Evolutionary conservation across 2,329 filamentous ascomycete genomes (phyloP), one percentile per base, ranked within the genome.

Genomic region (Aspergillus pseudoviridinutans): DNA sequence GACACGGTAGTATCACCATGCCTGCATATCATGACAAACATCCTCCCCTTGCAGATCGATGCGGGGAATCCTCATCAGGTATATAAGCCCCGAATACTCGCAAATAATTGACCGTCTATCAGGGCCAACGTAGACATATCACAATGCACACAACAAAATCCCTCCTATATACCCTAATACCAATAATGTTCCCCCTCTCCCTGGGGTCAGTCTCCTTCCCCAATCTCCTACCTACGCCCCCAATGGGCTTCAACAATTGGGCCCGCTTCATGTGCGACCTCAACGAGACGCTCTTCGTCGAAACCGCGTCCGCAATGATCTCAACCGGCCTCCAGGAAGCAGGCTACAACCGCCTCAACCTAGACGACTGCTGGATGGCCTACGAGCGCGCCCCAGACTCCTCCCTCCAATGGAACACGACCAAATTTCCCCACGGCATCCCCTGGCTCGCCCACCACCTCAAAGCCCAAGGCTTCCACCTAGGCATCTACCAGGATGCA

Each of bases 231-330:
- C 64, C 73, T 25, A 68, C 70, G 3, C 78, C 80, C 1, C 79
- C 80, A 9, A 82, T 82, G 80, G 80, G 78, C 25, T 82, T 80
- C 71, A 81, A 81, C 65, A 79, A 79, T 61, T 82, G 80, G 80
- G 71, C 79, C 1, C 76, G 78, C 38, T 79, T 79, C 65, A 71
- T 72, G 69, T 80, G 78, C 62, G 73, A 76, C 51, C 73, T 81
- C 24, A 81, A 80, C 59, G 76, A 82, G 60, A 75, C 75, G 3
- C 67, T 82, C 3, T 81, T 82, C 57, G 72, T 74, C 6, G 68
- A 78, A 6, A 81, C 79, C 0, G 79, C 79, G 2, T 72, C 80
- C 42, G 68, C 76, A 20, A 81, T 81, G 76, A 58, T 67, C 3
- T 64, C 67, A 9, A 77, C 67, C 4, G 78, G 79, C 17, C 71